These are phyloP conservation scores for Tripterygium wilfordii DNA, from an alignment of 177 flowering plant species.

Conservation along the genomic window DNA sequence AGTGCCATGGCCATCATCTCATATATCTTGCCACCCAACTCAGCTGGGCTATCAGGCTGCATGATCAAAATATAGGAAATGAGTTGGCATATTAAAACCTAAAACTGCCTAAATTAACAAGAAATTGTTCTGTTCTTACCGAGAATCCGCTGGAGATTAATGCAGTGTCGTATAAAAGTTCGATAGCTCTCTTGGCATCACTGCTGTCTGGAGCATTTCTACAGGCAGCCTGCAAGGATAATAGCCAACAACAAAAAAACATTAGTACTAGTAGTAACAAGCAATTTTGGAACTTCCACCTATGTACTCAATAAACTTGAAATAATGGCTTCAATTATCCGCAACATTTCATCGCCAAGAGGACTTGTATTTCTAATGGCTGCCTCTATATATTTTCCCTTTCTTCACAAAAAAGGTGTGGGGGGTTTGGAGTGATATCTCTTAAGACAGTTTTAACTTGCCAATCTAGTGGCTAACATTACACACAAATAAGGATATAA, in stretches of 20 bases:
- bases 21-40: conserved; percentile 85
- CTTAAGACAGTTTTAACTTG: too few relatives aligned
- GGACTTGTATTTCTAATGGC: too few relatives aligned
- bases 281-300: not conserved
- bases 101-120: not conserved
- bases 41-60: conserved; percentile 98
- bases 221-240: conserved; percentile 79
- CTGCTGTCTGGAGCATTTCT: conserved; percentile 67
- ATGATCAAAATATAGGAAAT: not conserved
- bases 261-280: too few relatives aligned
- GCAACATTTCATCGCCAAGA: too few relatives aligned
- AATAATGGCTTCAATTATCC: too few relatives aligned
- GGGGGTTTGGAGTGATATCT: too few relatives aligned
- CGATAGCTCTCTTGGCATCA: conserved; percentile 87
- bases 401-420: too few relatives aligned
- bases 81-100: not conserved
- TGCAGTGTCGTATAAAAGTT: conserved; percentile 84
- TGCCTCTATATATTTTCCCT: too few relatives aligned
- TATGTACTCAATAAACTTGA: not conserved
- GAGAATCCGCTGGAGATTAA: conserved; percentile 91
- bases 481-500: conserved; percentile 49
- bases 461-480: conserved; percentile 55
- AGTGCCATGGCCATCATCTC: conserved; percentile 98
- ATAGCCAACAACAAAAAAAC: not conserved
- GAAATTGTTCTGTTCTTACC: conserved; percentile 48